phyloP scores from a whole-genome alignment of 2,329 filamentous ascomycete genomes.

The Fusarium heterosporum region DNA sequence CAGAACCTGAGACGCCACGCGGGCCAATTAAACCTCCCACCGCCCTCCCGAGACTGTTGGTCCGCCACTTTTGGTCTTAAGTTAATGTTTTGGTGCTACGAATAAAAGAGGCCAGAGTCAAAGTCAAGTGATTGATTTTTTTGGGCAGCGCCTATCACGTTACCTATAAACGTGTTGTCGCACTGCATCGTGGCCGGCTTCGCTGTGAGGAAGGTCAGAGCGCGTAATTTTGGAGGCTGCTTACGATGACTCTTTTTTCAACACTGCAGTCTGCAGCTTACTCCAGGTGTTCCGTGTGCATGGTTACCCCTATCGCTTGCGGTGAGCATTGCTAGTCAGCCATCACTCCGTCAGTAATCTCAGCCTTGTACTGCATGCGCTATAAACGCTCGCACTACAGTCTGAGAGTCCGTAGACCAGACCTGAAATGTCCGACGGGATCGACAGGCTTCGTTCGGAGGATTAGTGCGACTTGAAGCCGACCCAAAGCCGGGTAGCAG shows the following conservation, averaged over 20 bases:
- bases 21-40: slow-evolving; percentile 48
- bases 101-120: slow-evolving; percentile 18
- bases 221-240: slow-evolving; percentile 21
- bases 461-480: slow-evolving; percentile 29
- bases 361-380: slow-evolving; percentile 28
- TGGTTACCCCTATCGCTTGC: slow-evolving; percentile 22
- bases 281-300: not conserved
- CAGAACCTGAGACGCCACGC: slow-evolving; percentile 51
- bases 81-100: not conserved
- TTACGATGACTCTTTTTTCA: not conserved
- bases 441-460: slow-evolving; percentile 14
- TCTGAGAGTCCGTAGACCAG: not conserved
- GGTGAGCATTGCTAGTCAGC: slow-evolving; percentile 10
- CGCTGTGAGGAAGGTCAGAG: not conserved
- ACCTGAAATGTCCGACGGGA: slow-evolving; percentile 35
- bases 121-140: slow-evolving; percentile 7
- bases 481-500: slow-evolving; percentile 2
- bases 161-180: slow-evolving; percentile 3
- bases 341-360: slow-evolving; percentile 5
- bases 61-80: slow-evolving; percentile 32
- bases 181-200: not conserved
- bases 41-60: slow-evolving; percentile 32
- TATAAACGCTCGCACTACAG: not conserved
- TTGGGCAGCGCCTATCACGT: not conserved
- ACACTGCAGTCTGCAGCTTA: not conserved